Evolutionary conservation across 768 basidiomycete species (phyloP), one percentile per base, ranked within the genome.

Genomic region (Hypholoma sublateritium): DNA sequence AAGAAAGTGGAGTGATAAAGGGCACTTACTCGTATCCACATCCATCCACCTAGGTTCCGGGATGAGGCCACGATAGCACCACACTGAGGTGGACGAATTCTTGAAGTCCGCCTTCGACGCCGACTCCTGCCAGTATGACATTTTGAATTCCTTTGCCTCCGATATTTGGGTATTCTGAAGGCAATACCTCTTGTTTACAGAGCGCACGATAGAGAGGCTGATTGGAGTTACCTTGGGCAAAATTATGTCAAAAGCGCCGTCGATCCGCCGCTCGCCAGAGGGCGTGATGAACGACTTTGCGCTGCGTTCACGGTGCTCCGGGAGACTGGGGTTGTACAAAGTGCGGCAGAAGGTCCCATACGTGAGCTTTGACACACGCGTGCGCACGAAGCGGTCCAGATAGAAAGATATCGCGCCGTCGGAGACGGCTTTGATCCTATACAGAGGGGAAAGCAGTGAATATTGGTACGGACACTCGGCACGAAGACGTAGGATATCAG

Each of bases 331-430:
- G 32, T 80, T 72, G 50, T 64, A 83, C 0, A 65, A 63, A 3
- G 72, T 59, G 42, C 63, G 62, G 59, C 76, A 75, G 22, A 74
- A 69, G 1, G 73, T 74, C 4, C 83, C 83, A 52, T 81, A 84
- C 0, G 80, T 80, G 53, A 74, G 60, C 59, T 74, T 78, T 2
- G 81, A 70, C 5, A 84, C 74, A 24, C 83, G 76, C 4, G 72
- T 72, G 6, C 75, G 71, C 5, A 84, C 82, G 13, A 77, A 75
- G 58, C 77, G 77, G 57, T 84, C 79, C n/a, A 85, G 75, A 52
- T 72, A 67, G 57, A 71, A 72, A 1, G 70, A 72, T 17, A 73
- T 67, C 2, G 71, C 79, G 2, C 83, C 83, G 45, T 83, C 80
- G 0, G 83, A 79, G 9, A 84, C 83, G 0, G 81, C 83, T 55